These are phyloP conservation scores for Sporothrix mexicana DNA, from an alignment of 2,329 filamentous ascomycete species.

Conservation along the genomic window DNA sequence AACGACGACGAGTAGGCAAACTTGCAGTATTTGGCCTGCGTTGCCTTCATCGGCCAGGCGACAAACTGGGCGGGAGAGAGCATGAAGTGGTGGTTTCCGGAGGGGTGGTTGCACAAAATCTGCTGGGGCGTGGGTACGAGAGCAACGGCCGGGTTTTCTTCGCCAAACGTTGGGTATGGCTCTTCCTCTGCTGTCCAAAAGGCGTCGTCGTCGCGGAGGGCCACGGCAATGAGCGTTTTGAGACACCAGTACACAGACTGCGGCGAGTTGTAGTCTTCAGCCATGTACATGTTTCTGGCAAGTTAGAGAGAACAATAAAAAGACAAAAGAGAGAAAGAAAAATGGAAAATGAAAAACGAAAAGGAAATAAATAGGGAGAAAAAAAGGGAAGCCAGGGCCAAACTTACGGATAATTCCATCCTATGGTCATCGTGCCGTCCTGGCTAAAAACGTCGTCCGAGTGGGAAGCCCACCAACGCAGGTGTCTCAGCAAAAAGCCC, in stretches of 20 bases:
- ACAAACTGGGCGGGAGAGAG: slow-evolving; percentile 48
- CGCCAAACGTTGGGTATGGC: slow-evolving; percentile 39
- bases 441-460: slow-evolving; percentile 48
- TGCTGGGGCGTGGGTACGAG: slow-evolving; percentile 56
- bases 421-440: slow-evolving; percentile 54
- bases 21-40: slow-evolving; percentile 49
- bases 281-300: slow-evolving; percentile 57
- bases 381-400: too few species aligned
- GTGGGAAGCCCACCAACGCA: slow-evolving; percentile 51
- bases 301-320: too few species aligned
- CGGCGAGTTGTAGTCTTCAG: slow-evolving; percentile 63
- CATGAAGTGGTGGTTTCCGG: slow-evolving; percentile 46
- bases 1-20: slow-evolving; percentile 52
- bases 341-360: too few species aligned
- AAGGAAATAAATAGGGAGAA: too few species aligned
- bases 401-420: slow-evolving; percentile 39
- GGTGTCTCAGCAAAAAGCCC: slow-evolving; percentile 52
- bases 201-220: slow-evolving; percentile 44
- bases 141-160: slow-evolving; percentile 36
- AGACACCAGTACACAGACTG: slow-evolving; percentile 62
- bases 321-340: too few species aligned
- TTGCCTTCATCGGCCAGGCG: slow-evolving; percentile 45
- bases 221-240: slow-evolving; percentile 55
- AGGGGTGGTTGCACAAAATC: slow-evolving; percentile 47
- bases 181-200: slow-evolving; percentile 55